Conservation (phyloP, 2,329 filamentous ascomycete species). For the Aspergillus oerlinghausenensis region DNA sequence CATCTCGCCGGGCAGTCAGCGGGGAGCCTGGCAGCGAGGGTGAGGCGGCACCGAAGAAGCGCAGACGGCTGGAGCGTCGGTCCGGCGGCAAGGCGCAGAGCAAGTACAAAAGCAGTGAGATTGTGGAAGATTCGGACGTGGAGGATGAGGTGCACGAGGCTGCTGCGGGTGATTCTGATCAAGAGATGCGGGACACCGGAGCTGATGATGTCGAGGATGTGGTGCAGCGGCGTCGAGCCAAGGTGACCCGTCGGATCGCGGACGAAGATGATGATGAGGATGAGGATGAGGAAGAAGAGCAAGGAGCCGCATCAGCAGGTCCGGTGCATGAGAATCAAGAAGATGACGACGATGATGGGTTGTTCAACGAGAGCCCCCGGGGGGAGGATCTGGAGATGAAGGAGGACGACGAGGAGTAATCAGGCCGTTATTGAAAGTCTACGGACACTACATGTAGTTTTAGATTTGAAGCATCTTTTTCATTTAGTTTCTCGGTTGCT, state of each 20-base stretch:
- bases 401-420: constrained; percentile 25
- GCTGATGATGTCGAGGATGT: constrained; percentile 36
- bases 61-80: constrained; percentile 56
- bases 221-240: constrained; percentile 30
- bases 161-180: constrained; percentile 21
- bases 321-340: not conserved
- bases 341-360: constrained; percentile 28
- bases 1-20: constrained; percentile 22
- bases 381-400: constrained; percentile 35
- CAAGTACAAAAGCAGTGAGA: constrained; percentile 84
- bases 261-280: constrained; percentile 40
- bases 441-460: constrained; percentile 5
- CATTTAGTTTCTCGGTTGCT: constrained; percentile 6
- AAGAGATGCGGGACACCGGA: constrained; percentile 24
- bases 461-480: constrained; percentile 2
- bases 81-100: constrained; percentile 35
- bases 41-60: constrained; percentile 50
- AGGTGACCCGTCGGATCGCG: constrained; percentile 30
- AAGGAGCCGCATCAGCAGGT: constrained; percentile 14
- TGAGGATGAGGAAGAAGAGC: constrained; percentile 45
- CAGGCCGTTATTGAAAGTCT: constrained; percentile 2
- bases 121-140: constrained; percentile 70
- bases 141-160: constrained; percentile 44
- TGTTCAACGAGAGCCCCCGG: constrained; percentile 30
- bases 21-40: constrained; percentile 32